phyloP scores from a whole-genome alignment of 2,329 filamentous ascomycete species.

The Thelonectria blattea region DNA sequence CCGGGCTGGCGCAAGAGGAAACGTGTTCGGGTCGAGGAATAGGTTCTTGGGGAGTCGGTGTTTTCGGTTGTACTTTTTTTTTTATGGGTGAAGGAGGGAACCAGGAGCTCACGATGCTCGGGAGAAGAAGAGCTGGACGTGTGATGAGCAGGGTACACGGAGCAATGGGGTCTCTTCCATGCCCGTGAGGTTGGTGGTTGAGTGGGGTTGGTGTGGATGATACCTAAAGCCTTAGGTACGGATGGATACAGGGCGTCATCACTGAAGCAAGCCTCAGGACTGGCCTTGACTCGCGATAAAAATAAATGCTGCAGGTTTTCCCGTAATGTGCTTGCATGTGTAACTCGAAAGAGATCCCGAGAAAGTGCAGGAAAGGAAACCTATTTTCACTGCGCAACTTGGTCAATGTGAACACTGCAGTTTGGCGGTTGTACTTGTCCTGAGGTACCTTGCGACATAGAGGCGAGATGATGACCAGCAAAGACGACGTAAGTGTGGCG shows the following conservation, averaged over 20 bases:
- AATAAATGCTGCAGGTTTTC: neutral
- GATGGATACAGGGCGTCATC: constrained; percentile 8
- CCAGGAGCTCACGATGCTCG: constrained; percentile 14
- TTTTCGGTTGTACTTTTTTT: neutral
- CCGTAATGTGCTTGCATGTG: neutral
- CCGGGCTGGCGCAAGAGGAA: constrained; percentile 5
- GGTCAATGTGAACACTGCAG: no score
- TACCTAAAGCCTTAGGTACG: no score
- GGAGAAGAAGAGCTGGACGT: constrained; percentile 3
- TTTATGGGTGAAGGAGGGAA: constrained; percentile 10
- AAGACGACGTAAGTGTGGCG: constrained; percentile 23
- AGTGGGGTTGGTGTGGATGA: constrained; percentile 17
- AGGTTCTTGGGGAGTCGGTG: neutral
- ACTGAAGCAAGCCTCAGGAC: neutral
- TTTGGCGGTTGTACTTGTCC: no score
- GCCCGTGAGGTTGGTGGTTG: constrained; percentile 8
- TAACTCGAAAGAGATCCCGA: neutral
- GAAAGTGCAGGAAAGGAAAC: neutral
- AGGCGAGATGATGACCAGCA: constrained; percentile 16
- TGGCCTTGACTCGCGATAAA: constrained; percentile 1
- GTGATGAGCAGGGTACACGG: constrained; percentile 3
- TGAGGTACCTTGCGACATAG: neutral
- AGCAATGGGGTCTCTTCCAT: constrained; percentile 2
- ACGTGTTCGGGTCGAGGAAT: neutral
- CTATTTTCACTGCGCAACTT: no score